Percentiles rank a stretch among this genome's conserved stretches.
phyloP scores from a whole-genome alignment of 345 rosid genomes.

The Hibiscus trionum region DNA sequence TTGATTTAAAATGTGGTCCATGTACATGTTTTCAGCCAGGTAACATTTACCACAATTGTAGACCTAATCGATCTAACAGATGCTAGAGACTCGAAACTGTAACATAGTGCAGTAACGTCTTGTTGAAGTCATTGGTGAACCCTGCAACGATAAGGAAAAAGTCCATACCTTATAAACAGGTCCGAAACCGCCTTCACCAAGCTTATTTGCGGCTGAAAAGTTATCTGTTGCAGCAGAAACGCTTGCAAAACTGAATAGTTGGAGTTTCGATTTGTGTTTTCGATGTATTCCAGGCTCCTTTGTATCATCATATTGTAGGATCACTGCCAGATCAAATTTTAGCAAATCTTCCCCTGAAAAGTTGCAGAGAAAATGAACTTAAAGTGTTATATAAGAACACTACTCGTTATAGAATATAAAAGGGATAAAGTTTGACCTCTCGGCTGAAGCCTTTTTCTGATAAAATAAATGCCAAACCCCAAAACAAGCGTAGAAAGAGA shows the following conservation, averaged over 20 bases:
- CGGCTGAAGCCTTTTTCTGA: not conserved
- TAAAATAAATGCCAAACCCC: not conserved
- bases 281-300: not conserved
- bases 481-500: not conserved
- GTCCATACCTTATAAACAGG: not conserved
- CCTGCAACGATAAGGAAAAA: not conserved
- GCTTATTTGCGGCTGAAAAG: constrained; percentile 31
- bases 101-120: not conserved
- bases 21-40: not conserved
- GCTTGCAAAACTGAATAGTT: constrained; percentile 28
- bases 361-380: not conserved
- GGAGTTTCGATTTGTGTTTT: not conserved
- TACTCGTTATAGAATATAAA: not conserved
- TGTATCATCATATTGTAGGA: not conserved
- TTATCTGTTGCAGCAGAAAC: constrained; percentile 35
- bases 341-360: constrained; percentile 11
- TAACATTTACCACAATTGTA: not conserved
- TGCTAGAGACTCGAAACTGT: not conserved
- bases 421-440: constrained; percentile 1
- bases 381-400: not conserved
- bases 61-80: not conserved
- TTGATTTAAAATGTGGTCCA: too few relatives aligned
- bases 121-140: not conserved
- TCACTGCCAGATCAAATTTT: constrained; percentile 4
- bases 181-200: constrained; percentile 47